A percentile compares a stretch with the other conserved stretches of the same genome.
These are phyloP conservation scores for Populus hybrid DNA, from an alignment of 441 rosid species.

Conservation along the genomic window DNA sequence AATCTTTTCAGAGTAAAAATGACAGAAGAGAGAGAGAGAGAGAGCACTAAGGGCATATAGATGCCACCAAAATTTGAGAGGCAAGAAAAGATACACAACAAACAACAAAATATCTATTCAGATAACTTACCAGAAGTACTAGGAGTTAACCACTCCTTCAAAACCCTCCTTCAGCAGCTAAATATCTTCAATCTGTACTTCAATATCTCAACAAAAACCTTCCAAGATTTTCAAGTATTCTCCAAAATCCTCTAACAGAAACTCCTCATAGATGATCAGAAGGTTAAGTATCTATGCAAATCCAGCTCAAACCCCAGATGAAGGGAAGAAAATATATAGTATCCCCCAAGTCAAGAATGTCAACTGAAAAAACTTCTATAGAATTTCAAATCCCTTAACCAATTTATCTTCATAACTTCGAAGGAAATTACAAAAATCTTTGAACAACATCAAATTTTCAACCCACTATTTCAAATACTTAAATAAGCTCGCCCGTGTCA, in stretches of 20 bases:
- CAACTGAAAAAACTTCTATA: constrained; percentile 20
- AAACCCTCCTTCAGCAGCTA: neutral
- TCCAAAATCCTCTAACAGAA: neutral
- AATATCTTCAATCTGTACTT: neutral
- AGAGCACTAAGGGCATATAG: neutral
- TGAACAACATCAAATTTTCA: neutral
- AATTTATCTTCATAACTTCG: neutral
- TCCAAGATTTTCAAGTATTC: neutral
- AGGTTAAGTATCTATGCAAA: neutral
- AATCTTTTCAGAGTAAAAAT: neutral
- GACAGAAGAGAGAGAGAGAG: neutral
- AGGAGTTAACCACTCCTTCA: neutral
- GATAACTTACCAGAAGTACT: constrained; percentile 16
- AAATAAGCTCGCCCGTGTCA: constrained; percentile 16
- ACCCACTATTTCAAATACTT: neutral
- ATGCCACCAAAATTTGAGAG: too few species aligned
- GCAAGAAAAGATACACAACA: neutral
- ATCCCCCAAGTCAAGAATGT: constrained; percentile 25
- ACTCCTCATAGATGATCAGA: neutral
- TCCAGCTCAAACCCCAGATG: too few species aligned
- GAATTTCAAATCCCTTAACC: constrained; percentile 2
- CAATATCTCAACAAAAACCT: neutral
- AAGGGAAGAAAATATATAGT: neutral
- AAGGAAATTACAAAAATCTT: too few species aligned
- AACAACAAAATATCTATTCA: too few species aligned